These are phyloP conservation scores for Plasmodium vivax DNA, from an alignment of 169 alveolate species.

Conservation along the genomic window DNA sequence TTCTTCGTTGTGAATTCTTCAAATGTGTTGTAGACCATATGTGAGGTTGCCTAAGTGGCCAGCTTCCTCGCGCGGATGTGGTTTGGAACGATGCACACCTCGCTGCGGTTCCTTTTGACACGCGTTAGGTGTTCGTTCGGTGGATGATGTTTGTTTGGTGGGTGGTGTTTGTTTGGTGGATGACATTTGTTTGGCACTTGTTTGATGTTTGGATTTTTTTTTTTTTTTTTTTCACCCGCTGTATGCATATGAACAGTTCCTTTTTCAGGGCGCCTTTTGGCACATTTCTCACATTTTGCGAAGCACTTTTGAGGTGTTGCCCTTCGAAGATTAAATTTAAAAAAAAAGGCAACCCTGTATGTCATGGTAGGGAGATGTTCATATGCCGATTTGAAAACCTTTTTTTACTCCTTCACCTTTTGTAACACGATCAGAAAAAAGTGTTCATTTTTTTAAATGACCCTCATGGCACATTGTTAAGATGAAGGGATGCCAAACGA, in stretches of 20 bases:
- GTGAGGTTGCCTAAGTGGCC: neutral
- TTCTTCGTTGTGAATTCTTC: neutral
- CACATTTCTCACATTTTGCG: neutral
- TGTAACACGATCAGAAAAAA: neutral
- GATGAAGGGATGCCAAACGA: neutral
- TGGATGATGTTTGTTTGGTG: neutral
- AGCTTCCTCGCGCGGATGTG: neutral
- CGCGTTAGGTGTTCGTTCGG: neutral
- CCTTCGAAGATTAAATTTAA: neutral
- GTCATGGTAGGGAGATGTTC: neutral
- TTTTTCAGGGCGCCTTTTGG: neutral
- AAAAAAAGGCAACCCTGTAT: neutral
- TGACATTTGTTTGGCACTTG: too few species aligned
- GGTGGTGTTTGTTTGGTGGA: neutral
- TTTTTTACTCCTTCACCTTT: neutral
- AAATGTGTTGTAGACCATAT: neutral
- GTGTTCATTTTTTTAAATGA: neutral
- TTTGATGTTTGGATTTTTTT: neutral
- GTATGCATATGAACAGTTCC: neutral
- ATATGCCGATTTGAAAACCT: neutral
- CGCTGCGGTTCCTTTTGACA: neutral
- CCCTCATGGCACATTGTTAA: neutral
- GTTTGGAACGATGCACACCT: neutral
- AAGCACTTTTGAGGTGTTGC: neutral
- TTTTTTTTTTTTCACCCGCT: neutral